Base-by-base conservation (phyloP, 345 rosid species). In the Rhodomyrtus tomentosa region DNA sequence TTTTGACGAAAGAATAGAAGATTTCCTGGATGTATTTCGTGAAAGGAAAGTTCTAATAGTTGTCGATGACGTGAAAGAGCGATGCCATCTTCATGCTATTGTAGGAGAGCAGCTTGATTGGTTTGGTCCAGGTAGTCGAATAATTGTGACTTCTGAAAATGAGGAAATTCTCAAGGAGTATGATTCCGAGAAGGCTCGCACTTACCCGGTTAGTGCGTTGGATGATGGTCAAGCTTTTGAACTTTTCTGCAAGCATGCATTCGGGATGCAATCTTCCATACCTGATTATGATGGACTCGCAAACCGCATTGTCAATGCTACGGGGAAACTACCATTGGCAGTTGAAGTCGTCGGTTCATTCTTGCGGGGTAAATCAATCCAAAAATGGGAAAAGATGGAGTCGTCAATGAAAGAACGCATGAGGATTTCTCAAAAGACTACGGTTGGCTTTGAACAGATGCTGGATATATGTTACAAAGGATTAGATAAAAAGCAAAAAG, bases 341-440 rank as follows among this genome's bases (percentile, higher is more conserved):
- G 7, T 56, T 5, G 62, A 56, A n/a, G 16, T 56, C 3, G 0
- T 56, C 7, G 18, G 62, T 25, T 56, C 62, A 11, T 56, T 56
- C n/a, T 12, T 56, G 62, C 62, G 7, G 62, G 62, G 62, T 4
- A 56, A 56, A 56, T 56, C 62, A 56, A n/a, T 56, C 11, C 32
- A 56, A 56, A 32, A 56, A 12, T 56, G 62, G 62, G 1, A 11
- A 56, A 56, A n/a, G 62, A 56, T 56, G 62, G 62, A 56, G 62
- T 2, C 4, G 32, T n/a, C 32, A 56, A n/a, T 56, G 32, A n/a
- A 56, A 56, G 16, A 0, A 11, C 3, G 7, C 13, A 0, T 0
- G 0, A n/a, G 1, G 32, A 56, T 7, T n/a, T 56, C 32, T 56
- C 32, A 0, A 56, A 56, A 56, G 68, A 0, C 16, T 5, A 12